phyloP scores from a whole-genome alignment of 106 monocot species.

The Hemerocallis citrina region DNA sequence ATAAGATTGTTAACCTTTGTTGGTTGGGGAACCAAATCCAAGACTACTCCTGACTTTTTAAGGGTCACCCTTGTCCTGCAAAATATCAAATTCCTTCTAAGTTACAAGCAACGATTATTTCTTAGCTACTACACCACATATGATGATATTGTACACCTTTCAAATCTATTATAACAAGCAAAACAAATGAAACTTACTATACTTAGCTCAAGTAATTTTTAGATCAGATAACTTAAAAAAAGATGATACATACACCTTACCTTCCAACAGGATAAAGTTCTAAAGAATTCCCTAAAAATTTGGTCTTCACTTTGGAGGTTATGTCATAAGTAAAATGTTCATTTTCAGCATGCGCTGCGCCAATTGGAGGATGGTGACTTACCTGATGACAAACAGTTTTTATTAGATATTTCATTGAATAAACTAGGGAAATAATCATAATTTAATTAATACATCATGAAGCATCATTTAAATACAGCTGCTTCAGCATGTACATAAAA shows the following conservation, averaged over 20 bases:
- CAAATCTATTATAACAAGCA: too few species aligned
- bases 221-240: too few species aligned
- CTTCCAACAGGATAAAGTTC: slow-evolving; percentile 91
- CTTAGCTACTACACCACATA: too few species aligned
- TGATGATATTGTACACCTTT: too few species aligned
- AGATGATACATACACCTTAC: slow-evolving; percentile 13
- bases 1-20: slow-evolving; percentile 90
- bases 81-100: too few species aligned
- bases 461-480: not conserved
- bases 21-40: slow-evolving; percentile 85
- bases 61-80: slow-evolving; percentile 80
- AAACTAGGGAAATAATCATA: too few species aligned
- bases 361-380: slow-evolving; percentile 94
- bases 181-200: too few species aligned
- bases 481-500: not conserved
- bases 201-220: too few species aligned
- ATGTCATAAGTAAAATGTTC: slow-evolving; percentile 92
- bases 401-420: not conserved
- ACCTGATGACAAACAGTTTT: slow-evolving; percentile 32
- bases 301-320: slow-evolving; percentile 89
- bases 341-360: slow-evolving; percentile 85
- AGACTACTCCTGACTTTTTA: slow-evolving; percentile 60
- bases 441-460: too few species aligned
- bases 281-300: slow-evolving; percentile 84
- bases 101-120: not conserved